phyloP scores from a whole-genome alignment of 257 asterid genomes.

The Parsonsia alboflavescens region DNA sequence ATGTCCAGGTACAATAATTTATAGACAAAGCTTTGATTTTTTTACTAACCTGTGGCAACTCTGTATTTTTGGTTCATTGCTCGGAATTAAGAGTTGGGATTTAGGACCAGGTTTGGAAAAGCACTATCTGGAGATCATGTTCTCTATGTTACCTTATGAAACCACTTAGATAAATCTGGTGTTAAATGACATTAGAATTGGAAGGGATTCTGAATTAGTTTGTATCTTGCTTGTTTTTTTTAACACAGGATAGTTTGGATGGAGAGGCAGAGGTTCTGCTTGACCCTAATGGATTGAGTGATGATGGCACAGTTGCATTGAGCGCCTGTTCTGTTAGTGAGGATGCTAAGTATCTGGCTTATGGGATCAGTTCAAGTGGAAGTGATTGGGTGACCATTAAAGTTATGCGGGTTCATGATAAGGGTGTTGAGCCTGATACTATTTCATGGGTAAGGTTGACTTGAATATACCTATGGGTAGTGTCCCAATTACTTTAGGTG shows the following conservation, averaged over 20 bases:
- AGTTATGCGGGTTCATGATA: slow-evolving; percentile 67
- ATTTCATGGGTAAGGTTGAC: slow-evolving; percentile 64
- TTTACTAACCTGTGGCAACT: neutral
- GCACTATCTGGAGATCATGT: neutral
- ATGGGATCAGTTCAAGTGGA: slow-evolving; percentile 83
- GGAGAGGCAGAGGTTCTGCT: slow-evolving; percentile 73
- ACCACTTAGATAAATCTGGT: neutral
- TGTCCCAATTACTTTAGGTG: neutral
- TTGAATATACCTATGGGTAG: neutral
- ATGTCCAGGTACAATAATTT: slow-evolving; percentile 58
- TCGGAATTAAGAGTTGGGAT: neutral
- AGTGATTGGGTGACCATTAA: slow-evolving; percentile 93
- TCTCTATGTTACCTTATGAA: neutral
- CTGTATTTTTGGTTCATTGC: neutral
- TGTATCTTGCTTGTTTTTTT: slow-evolving; percentile 1
- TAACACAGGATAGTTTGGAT: slow-evolving; percentile 68
- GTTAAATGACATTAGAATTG: neutral
- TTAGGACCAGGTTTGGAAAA: neutral
- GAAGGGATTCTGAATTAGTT: neutral
- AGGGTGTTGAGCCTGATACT: slow-evolving; percentile 51
- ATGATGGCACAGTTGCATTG: slow-evolving; percentile 84
- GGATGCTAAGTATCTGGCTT: slow-evolving; percentile 80
- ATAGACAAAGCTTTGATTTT: slow-evolving; percentile 2
- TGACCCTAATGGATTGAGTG: slow-evolving; percentile 81
- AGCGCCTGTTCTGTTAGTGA: slow-evolving; percentile 53